These are phyloP conservation scores for Incumbomyces lentus DNA, from an alignment of 2,329 filamentous ascomycete species.

Conservation along the genomic window DNA sequence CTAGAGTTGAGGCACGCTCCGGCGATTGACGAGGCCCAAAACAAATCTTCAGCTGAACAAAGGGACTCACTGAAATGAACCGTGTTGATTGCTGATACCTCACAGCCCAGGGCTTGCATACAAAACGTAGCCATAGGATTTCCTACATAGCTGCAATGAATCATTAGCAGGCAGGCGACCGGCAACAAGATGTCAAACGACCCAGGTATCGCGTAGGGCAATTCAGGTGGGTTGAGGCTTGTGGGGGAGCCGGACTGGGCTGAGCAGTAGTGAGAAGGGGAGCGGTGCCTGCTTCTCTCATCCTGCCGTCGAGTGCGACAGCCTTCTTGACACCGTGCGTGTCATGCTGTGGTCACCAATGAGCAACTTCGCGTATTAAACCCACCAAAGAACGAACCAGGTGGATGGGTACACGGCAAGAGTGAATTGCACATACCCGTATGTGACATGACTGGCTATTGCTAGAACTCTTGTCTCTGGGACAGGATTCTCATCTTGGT, in stretches of 20 bases:
- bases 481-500: constrained; percentile 26
- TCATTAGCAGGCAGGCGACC: too few relatives aligned
- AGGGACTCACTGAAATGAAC: constrained; percentile 67
- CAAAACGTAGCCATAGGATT: constrained; percentile 96
- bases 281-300: too few relatives aligned
- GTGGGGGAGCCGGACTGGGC: too few relatives aligned
- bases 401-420: constrained; percentile 1
- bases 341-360: too few relatives aligned
- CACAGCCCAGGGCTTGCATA: constrained; percentile 85
- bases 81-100: constrained; percentile 88
- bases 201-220: too few relatives aligned
- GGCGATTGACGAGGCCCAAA: constrained; percentile 5
- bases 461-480: constrained; percentile 66
- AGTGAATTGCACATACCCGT: constrained; percentile 49
- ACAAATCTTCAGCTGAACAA: constrained; percentile 39
- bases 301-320: too few relatives aligned
- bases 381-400: constrained; percentile 1
- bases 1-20: not conserved
- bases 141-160: constrained; percentile 67
- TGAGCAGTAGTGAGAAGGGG: too few relatives aligned
- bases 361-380: not conserved
- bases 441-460: constrained; percentile 84
- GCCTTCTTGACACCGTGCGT: too few relatives aligned
- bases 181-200: too few relatives aligned
- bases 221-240: too few relatives aligned